Percentiles rank a stretch among this genome's conserved stretches.
Conservation (phyloP, 169 alveolate species). For the Plasmodium gonderi region DNA sequence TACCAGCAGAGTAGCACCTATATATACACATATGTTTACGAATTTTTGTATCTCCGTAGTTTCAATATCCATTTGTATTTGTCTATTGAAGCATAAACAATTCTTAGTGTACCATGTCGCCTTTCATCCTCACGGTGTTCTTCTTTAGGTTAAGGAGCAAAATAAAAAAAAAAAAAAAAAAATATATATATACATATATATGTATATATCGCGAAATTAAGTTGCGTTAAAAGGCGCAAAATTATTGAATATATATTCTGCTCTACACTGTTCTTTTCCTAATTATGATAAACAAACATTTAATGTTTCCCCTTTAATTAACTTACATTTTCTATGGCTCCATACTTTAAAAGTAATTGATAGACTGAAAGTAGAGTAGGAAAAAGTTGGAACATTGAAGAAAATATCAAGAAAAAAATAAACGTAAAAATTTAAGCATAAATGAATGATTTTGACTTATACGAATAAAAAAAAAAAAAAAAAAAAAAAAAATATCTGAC, state of each 20-base stretch:
- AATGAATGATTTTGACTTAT: not conserved
- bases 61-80: not conserved
- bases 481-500: not conserved
- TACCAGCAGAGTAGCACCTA: not conserved
- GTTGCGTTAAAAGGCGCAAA: not conserved
- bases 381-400: not conserved
- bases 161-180: not conserved
- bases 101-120: slow-evolving; percentile 4
- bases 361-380: slow-evolving; percentile 19
- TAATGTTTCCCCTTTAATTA: slow-evolving; percentile 10
- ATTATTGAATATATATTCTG: not conserved
- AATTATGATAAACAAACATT: not conserved
- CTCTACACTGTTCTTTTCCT: not conserved
- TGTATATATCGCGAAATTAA: not conserved
- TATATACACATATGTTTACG: not conserved
- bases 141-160: slow-evolving; percentile 4
- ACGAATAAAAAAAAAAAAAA: not conserved
- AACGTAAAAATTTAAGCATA: not conserved
- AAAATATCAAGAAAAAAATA: not conserved
- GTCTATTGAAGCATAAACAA: not conserved
- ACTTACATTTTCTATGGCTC: slow-evolving; percentile 68
- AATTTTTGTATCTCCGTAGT: not conserved
- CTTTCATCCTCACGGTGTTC: slow-evolving; percentile 1
- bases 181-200: too few species aligned
- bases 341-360: slow-evolving; percentile 64